Percentiles rank a stretch among this genome's conserved stretches.
phyloP scores from a whole-genome alignment of 2,329 filamentous ascomycete genomes.

The Penicillium occitanis region DNA sequence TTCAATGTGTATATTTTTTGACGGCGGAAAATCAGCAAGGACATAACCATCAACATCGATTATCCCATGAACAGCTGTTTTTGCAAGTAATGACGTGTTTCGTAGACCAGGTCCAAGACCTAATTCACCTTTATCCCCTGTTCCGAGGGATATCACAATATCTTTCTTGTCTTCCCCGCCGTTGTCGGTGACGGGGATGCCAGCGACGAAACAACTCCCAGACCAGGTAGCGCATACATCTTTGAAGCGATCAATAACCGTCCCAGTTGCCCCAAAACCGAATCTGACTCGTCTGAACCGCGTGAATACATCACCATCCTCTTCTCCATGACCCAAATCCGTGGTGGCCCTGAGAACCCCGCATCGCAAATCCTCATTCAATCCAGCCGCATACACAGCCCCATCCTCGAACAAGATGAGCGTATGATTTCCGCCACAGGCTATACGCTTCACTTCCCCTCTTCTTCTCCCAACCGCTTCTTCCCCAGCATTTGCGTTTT shows the following conservation, averaged over 20 bases:
- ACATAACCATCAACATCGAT: not conserved
- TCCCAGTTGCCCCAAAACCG: slow-evolving; percentile 12
- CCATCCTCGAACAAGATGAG: slow-evolving; percentile 65
- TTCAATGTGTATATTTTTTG: slow-evolving; percentile 56
- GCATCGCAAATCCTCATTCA: slow-evolving; percentile 52
- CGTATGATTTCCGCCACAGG: slow-evolving; percentile 83
- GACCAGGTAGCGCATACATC: slow-evolving; percentile 75
- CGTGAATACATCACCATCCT: not conserved
- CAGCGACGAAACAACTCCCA: slow-evolving; percentile 61
- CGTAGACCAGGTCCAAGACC: slow-evolving; percentile 54
- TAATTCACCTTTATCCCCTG: slow-evolving; percentile 69
- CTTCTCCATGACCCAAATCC: not conserved
- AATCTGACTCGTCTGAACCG: slow-evolving; percentile 33
- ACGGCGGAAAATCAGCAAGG: slow-evolving; percentile 60
- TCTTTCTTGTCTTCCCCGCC: slow-evolving; percentile 47
- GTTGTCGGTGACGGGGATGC: not conserved
- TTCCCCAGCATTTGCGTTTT: slow-evolving; percentile 23
- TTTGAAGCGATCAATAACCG: slow-evolving; percentile 38
- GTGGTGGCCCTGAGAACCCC: slow-evolving; percentile 24
- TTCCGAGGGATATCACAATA: slow-evolving; percentile 59
- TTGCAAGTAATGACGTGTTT: slow-evolving; percentile 26
- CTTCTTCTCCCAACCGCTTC: not conserved
- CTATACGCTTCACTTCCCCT: slow-evolving; percentile 39
- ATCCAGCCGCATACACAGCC: slow-evolving; percentile 65
- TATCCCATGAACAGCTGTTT: slow-evolving; percentile 46